Evolutionary conservation across 176 grass and related monocot genomes (phyloP).

Genomic region (Poa annua): DNA sequence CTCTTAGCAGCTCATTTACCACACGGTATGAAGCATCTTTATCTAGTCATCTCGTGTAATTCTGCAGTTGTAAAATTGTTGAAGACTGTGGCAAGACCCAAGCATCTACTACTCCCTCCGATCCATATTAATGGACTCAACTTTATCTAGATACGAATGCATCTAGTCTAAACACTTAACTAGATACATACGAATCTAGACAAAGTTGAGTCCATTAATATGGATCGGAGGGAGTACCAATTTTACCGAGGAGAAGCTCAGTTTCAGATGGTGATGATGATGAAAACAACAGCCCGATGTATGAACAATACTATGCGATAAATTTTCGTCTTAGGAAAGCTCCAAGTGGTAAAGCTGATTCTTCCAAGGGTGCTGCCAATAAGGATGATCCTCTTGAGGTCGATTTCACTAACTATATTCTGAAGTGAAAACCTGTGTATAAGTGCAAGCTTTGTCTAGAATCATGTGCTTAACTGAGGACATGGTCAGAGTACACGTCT

Average conservation of each 20-base stretch:
- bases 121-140: no score
- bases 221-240: no score
- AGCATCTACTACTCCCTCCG: neutral
- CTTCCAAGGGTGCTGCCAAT: slow-evolving; percentile 33
- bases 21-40: neutral
- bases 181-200: no score
- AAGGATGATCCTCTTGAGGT: slow-evolving; percentile 39
- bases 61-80: neutral
- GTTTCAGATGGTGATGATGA: slow-evolving; percentile 64
- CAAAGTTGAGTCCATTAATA: no score
- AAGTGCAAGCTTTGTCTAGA: slow-evolving; percentile 84
- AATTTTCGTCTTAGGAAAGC: slow-evolving; percentile 42
- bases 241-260: slow-evolving; percentile 26
- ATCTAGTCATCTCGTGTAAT: neutral
- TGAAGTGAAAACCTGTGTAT: slow-evolving; percentile 85
- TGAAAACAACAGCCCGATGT: slow-evolving; percentile 23
- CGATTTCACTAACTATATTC: slow-evolving; percentile 67
- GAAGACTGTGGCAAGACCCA: neutral
- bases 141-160: no score
- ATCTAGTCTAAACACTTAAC: no score
- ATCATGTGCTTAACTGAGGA: slow-evolving; percentile 85
- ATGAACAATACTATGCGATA: slow-evolving; percentile 30
- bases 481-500: slow-evolving; percentile 73
- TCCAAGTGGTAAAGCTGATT: slow-evolving; percentile 28
- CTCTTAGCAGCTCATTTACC: neutral